Base-by-base conservation (phyloP, 2,329 filamentous ascomycete species). In the Emergomyces pasteurianus region DNA sequence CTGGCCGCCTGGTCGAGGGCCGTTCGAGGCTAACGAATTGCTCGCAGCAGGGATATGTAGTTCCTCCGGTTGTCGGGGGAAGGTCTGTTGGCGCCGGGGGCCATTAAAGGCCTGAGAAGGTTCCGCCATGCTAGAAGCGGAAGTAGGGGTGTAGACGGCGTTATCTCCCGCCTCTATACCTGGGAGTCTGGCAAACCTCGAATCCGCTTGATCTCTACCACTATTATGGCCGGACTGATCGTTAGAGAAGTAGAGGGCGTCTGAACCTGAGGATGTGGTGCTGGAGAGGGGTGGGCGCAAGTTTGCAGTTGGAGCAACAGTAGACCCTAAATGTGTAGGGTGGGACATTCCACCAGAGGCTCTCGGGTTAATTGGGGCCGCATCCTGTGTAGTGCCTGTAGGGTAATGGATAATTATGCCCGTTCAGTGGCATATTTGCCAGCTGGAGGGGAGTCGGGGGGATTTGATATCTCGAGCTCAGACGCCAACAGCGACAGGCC, bases 31-130 rank as follows among this genome's bases (percentile, higher is more conserved):
- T 66, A 74, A 71, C 36, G 70, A 65, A 53, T 72, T 69, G 43
- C 74, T 70, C 18, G 76, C 72, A 43, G 75, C 67, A 46, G 78
- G 77, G 47, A 82, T 77, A 67, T 83, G 82, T 67, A 83, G 74
- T 70, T 84, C 82, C 66, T 85, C 83, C 58, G 78, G 75, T 65
- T 79, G 76, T 62, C 80, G 77, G 49, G 72, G 74, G 64, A 78
- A 76, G 28, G 75, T 72, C 60, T 78, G 74, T 58, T 73, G 72
- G 66, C 80, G 77, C 67, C 80, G 78, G 63, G 79, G 75, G 54
- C 77, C 75, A 62, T 82, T 80, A 71, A 77, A 83, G 58, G 76
- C 71, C 68, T 76, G 77, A 60, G 72, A 65, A 62, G 76, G 73
- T 7, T 77, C 78, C 62, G 75, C 71, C 75, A 78, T 78, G 61